Percentiles rank a stretch among this genome's conserved stretches.
Conservation (phyloP, 257 asterid genomes). For the Solanum sitiens region DNA sequence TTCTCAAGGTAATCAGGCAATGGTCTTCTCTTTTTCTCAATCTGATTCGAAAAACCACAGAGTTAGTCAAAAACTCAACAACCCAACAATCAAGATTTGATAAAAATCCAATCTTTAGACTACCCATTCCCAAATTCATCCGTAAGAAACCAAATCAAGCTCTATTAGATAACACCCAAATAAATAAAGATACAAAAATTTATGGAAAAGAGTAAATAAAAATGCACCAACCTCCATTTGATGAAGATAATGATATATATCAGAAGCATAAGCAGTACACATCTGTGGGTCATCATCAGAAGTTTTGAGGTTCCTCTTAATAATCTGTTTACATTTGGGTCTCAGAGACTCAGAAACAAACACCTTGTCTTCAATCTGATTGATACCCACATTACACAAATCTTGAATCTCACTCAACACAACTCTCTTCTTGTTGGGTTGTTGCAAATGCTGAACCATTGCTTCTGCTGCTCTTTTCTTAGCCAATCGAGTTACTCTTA, state of each 20-base stretch:
- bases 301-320: neutral
- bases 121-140: neutral
- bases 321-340: neutral
- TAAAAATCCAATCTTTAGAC: neutral
- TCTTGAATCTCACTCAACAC: slow-evolving; percentile 8
- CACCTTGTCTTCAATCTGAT: neutral
- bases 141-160: neutral
- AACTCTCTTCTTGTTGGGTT: slow-evolving; percentile 9
- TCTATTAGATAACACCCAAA: neutral
- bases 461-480: slow-evolving; percentile 15
- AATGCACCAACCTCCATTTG: slow-evolving; percentile 4
- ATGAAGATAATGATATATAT: slow-evolving; percentile 9
- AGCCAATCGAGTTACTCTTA: slow-evolving; percentile 7
- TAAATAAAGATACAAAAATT: neutral
- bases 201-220: neutral
- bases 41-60: slow-evolving; percentile 14
- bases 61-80: neutral
- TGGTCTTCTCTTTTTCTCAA: slow-evolving; percentile 54
- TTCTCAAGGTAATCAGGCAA: slow-evolving; percentile 43
- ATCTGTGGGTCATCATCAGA: slow-evolving; percentile 16
- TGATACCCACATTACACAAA: neutral
- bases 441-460: neutral
- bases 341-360: neutral
- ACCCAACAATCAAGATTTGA: neutral
- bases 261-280: slow-evolving; percentile 11